Base-by-base conservation (phyloP, 345 rosid species). In the Arabidopsis arenosa region DNA sequence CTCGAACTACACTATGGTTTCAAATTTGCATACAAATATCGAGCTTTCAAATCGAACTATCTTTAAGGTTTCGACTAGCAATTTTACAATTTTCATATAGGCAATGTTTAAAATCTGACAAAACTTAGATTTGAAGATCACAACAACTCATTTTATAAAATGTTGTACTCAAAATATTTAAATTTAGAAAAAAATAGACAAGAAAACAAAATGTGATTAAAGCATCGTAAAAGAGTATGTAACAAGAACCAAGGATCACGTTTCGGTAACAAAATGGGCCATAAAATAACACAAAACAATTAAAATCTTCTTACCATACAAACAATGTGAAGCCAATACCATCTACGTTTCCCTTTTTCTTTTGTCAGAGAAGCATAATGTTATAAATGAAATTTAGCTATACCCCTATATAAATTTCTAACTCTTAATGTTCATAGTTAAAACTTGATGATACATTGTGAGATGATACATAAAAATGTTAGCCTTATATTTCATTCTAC, bases 401-500 rank as follows among this genome's bases (percentile, higher is more conserved):
- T 1, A 23, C 26, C 26, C 26, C 26, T 23, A 23, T 59, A 49
- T 62, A 63, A 53, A 51, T 73, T 73, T 21, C 3, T 28, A 1
- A 36, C 0, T 2, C 49, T 4, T 28, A 74, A 4, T n/a, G 9
- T 57, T 63, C 61, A 15, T 41, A 62, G 12, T 12, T 4, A 28
- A 23, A 51, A 48, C 59, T 35, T 35, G n/a, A 35, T 53, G 43
- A 12, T 52, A 74, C 35, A 47, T 37, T 32, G 6, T 57, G 49
- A 23, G 28, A 58, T 66, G 5, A 60, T 66, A 67, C 45, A 49
- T 49, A 75, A 6, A 39, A 49, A 75, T 75, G 74, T 68, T 75
- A 57, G 74, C 70, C 17, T 68, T 75, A 9, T 75, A 75, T 68
- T 61, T 75, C 62, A 91, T 84, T 75, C 66, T 88, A 9, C 84